Evolutionary conservation across 2,329 filamentous ascomycete genomes (phyloP).

Genomic region (Venturia asperata): DNA sequence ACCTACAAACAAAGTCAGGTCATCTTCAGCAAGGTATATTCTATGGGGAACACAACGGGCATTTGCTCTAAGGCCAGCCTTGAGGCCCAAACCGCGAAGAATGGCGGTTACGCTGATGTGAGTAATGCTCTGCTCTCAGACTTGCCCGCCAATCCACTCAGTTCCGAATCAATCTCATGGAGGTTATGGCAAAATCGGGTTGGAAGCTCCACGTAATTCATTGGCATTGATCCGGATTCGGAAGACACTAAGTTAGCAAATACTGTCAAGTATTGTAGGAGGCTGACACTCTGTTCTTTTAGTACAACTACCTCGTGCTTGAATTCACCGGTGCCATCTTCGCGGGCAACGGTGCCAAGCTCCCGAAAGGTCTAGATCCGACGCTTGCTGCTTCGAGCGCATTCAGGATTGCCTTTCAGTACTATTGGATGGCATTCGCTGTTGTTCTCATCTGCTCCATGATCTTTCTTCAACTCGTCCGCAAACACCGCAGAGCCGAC

Average conservation of each 20-base stretch:
- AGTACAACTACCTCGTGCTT: neutral
- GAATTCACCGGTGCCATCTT: neutral
- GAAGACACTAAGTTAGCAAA: neutral
- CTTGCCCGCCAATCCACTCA: neutral
- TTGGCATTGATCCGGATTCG: neutral
- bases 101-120: neutral
- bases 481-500: neutral
- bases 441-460: neutral
- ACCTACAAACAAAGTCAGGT: neutral
- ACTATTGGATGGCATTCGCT: constrained; percentile 1
- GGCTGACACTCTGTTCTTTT: neutral
- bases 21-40: neutral
- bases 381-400: neutral
- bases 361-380: neutral
- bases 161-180: neutral
- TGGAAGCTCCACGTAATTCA: neutral
- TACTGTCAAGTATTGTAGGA: neutral
- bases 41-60: neutral
- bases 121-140: neutral
- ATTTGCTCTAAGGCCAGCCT: neutral
- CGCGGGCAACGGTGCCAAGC: neutral
- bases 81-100: neutral
- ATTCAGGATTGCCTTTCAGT: constrained; percentile 1
- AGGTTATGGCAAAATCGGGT: no score
- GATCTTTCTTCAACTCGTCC: neutral